Conservation (phyloP, 139 green algal genomes). For the Yamagishiella unicocca region DNA sequence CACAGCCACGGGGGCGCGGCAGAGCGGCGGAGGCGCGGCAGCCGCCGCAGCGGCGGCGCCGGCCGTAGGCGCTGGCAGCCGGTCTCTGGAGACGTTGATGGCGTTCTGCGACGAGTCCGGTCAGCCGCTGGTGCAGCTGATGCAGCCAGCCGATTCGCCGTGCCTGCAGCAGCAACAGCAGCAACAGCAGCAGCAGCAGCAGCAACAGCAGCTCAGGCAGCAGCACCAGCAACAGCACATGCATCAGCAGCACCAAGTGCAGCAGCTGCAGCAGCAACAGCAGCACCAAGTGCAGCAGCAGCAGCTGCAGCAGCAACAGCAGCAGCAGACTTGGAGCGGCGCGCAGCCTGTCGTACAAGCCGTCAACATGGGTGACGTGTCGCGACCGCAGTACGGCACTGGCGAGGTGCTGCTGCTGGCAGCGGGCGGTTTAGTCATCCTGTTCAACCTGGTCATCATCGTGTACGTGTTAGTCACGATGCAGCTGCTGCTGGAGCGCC, state of each 20-base stretch:
- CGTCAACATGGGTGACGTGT: no score
- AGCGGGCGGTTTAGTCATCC: slow-evolving; percentile 20
- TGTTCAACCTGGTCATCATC: slow-evolving; percentile 38
- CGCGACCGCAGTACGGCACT: slow-evolving; percentile 12
- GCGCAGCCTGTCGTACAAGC: no score
- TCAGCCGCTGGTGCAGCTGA: not conserved
- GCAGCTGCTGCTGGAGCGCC: slow-evolving; percentile 13
- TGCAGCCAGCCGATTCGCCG: not conserved
- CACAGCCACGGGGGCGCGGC: not conserved
- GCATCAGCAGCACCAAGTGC: slow-evolving; percentile 8
- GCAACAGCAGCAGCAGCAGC: slow-evolving; percentile 16
- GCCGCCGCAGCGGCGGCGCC: not conserved
- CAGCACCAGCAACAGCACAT: slow-evolving; percentile 3
- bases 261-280: not conserved
- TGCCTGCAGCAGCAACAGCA: not conserved
- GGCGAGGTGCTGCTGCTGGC: slow-evolving; percentile 30
- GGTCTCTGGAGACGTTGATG: slow-evolving; percentile 13
- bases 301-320: not conserved
- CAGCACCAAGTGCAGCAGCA: not conserved
- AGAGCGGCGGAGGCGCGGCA: not conserved
- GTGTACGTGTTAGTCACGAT: slow-evolving; percentile 31
- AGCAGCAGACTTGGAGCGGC: not conserved
- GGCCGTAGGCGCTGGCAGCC: not conserved
- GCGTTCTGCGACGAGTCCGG: slow-evolving; percentile 17
- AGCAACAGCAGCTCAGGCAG: slow-evolving; percentile 5